These are phyloP conservation scores for Arthrobotrys sphaeroides DNA, from an alignment of 2,329 filamentous ascomycete genomes.

Conservation along the genomic window DNA sequence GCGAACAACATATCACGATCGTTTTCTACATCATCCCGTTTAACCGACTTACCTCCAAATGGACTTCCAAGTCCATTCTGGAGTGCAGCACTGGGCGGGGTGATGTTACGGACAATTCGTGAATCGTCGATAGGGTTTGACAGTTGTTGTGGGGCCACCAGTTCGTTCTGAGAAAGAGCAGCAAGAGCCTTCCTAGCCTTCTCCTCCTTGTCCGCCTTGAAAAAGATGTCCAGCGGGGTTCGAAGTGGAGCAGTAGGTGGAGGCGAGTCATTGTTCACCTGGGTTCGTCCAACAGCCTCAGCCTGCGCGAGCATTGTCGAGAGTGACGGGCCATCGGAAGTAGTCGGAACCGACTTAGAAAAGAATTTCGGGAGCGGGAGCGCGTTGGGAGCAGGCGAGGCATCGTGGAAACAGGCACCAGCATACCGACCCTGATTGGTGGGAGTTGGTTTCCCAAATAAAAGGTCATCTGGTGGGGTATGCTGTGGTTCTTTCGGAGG, in stretches of 20 bases:
- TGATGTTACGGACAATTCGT: conserved; percentile 38
- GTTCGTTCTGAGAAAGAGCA: conserved; percentile 39
- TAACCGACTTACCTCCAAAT: conserved; percentile 32
- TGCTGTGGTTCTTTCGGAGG: conserved; percentile 29
- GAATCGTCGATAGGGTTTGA: conserved; percentile 48
- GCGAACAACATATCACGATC: conserved; percentile 42
- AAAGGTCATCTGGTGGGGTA: conserved; percentile 41
- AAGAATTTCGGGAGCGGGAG: conserved; percentile 91
- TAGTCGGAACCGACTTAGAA: conserved; percentile 77
- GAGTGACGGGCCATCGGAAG: conserved; percentile 64
- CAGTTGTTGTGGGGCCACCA: conserved; percentile 54
- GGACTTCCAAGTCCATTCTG: conserved; percentile 37
- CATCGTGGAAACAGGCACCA: conserved; percentile 92
- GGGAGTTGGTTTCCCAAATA: conserved; percentile 59
- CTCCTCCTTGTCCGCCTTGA: conserved; percentile 84
- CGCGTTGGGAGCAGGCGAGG: conserved; percentile 81
- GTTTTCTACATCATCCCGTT: conserved; percentile 29
- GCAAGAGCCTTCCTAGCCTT: conserved; percentile 66
- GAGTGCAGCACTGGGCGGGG: conserved; percentile 46
- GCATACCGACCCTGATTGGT: conserved; percentile 73
- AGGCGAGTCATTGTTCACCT: conserved; percentile 60
- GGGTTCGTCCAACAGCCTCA: conserved; percentile 61
- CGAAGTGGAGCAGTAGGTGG: conserved; percentile 53
- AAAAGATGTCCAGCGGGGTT: conserved; percentile 83
- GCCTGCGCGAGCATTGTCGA: conserved; percentile 63